Evolutionary conservation across 2,329 filamentous ascomycete species (phyloP), one percentile per base, ranked within the genome.

Genomic region (Botrytis fragariae): DNA sequence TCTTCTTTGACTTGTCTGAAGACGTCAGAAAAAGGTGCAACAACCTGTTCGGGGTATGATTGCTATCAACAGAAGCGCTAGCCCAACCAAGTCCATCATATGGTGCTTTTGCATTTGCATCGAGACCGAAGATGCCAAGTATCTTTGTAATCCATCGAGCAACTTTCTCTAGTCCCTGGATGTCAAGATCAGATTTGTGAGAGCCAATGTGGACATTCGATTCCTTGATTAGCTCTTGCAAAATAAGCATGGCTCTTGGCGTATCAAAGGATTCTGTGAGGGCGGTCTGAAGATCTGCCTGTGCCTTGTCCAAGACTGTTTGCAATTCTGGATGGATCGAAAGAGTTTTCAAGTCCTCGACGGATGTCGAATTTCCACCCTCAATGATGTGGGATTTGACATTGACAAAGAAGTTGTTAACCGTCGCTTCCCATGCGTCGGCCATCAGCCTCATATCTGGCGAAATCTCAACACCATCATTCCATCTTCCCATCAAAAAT

Each of bases 251-350:
- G 8, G 91, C 93, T 69, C 86, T 85, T 1, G 93, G 90, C 0
- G 95, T 98, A 82, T 98, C 92, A 81, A 98, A 97, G 0, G 94
- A 97, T 83, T 97, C 94, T 77, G 87, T 87, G 25, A 98, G 86
- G 2, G 92, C 91, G 1, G 82, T 79, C 48, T 88, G 82, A 44
- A 88, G 81, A 37, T 89, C 88, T 59, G 83, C 83, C 82, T 90
- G 85, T 16, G 88, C 87, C 73, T 88, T 85, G 69, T 87, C 84
- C 9, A 79, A 65, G 12, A 74, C 71, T 51, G 63, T 44, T 61
- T 72, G 63, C 12, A 72, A 29, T 61, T 72, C 63, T 51, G 71
- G 48, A 61, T 72, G 63, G 29, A 72, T 60, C 7, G 63, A 48
- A 37, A 69, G 63, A 22, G 54, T 32, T 14, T 72, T 75, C 10